Conservation (phyloP, 2,329 filamentous ascomycete species). For the Hymenoscyphus fructigenus region DNA sequence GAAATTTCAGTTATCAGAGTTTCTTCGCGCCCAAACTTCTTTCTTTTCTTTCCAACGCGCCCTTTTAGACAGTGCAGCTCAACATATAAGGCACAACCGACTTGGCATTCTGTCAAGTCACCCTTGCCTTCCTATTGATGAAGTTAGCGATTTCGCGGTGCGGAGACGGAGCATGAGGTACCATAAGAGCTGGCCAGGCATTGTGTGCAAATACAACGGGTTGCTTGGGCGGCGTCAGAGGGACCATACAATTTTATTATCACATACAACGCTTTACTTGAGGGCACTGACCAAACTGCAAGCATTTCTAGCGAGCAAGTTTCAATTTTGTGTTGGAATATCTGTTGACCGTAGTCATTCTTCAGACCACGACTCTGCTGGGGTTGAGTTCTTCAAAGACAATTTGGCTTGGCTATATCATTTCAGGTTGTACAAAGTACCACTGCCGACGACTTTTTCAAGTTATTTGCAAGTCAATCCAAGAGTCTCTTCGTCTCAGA, state of each 20-base stretch:
- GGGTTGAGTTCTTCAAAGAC: too few relatives aligned
- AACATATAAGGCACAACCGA: conserved; percentile 58
- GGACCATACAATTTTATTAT: conserved; percentile 60
- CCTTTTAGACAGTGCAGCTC: conserved; percentile 85
- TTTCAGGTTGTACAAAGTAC: too few relatives aligned
- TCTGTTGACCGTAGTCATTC: too few relatives aligned
- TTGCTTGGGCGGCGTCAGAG: conserved; percentile 86
- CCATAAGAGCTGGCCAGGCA: conserved; percentile 60
- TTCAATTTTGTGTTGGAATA: too few relatives aligned
- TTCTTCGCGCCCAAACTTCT: conserved; percentile 33
- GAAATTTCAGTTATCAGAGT: conserved; percentile 20
- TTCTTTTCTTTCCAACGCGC: conserved; percentile 59
- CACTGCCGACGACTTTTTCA: too few relatives aligned
- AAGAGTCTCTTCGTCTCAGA: too few relatives aligned
- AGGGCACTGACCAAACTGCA: background rate
- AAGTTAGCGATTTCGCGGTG: conserved; percentile 58
- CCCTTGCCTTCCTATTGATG: conserved; percentile 60
- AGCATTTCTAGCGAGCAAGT: background rate
- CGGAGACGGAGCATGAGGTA: conserved; percentile 52
- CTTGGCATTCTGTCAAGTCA: conserved; percentile 68
- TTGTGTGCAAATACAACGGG: conserved; percentile 40
- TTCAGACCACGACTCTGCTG: too few relatives aligned
- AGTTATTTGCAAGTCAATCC: too few relatives aligned
- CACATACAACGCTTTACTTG: background rate
- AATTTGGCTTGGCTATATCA: too few relatives aligned